A percentile compares a stretch with the other conserved stretches of the same genome.
Conservation (phyloP, 768 basidiomycete genomes). For the Tylopilus intermedius region DNA sequence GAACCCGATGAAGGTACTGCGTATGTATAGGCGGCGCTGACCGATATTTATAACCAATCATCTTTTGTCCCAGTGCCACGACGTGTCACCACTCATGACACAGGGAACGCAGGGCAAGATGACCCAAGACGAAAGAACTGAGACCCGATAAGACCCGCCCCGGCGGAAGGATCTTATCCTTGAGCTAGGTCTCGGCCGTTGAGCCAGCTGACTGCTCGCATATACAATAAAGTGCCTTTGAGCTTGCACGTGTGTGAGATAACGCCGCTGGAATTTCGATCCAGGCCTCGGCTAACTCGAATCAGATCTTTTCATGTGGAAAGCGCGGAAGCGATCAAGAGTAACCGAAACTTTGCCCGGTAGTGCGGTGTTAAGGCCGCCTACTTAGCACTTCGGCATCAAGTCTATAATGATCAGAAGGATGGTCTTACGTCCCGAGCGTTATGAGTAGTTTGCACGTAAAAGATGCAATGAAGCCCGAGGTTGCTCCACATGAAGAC, state of each 20-base stretch:
- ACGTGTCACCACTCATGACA: slow-evolving; percentile 1
- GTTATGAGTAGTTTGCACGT: neutral
- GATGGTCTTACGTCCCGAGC: neutral
- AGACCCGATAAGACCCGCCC: slow-evolving; percentile 3
- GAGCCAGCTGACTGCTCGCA: neutral
- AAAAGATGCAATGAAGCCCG: neutral
- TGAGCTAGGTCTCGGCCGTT: neutral
- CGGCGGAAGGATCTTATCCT: slow-evolving; percentile 19
- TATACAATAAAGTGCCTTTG: neutral
- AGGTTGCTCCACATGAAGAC: neutral
- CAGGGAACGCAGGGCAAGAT: neutral
- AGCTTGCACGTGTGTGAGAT: neutral
- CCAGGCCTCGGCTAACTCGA: neutral
- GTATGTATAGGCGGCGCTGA: neutral
- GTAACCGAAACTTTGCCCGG: neutral
- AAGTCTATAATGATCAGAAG: neutral
- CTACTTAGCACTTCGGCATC: neutral
- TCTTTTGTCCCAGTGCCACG: neutral
- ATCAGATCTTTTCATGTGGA: neutral
- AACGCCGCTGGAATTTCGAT: neutral
- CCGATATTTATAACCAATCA: neutral
- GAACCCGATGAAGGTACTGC: neutral
- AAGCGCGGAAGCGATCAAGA: neutral
- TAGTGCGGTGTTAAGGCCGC: neutral
- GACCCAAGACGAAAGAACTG: neutral